A percentile compares a stretch with the other conserved stretches of the same genome.
phyloP scores from a whole-genome alignment of 805 yeast genomes.

The Myxozyma lipomycoides region DNA sequence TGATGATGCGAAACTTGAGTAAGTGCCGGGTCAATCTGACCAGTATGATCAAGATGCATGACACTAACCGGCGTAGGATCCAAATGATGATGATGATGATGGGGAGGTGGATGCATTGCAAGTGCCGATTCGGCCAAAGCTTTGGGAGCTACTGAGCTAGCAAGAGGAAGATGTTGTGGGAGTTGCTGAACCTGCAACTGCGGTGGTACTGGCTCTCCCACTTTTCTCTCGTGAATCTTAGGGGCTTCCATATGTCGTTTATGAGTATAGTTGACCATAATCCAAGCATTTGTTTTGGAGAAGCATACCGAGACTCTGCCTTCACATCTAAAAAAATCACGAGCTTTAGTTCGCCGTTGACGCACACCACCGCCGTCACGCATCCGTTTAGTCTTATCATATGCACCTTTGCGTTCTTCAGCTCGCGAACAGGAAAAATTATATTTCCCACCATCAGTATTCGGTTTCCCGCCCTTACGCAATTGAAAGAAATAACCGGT shows the following conservation, averaged over 20 bases:
- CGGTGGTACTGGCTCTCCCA: background rate
- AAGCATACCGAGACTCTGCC: conserved; percentile 24
- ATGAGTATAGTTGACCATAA: conserved; percentile 23
- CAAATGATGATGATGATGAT: background rate
- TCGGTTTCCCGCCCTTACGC: conserved; percentile 26
- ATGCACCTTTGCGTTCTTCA: conserved; percentile 26
- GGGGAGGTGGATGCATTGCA: background rate
- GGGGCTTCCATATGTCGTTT: conserved; percentile 24
- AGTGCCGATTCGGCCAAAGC: background rate
- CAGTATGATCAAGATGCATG: background rate
- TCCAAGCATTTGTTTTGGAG: conserved; percentile 24
- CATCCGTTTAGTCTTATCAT: conserved; percentile 27
- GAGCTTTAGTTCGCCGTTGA: conserved; percentile 23
- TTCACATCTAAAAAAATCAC: conserved; percentile 25
- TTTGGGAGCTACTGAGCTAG: background rate
- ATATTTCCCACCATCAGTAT: conserved; percentile 28
- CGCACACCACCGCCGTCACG: conserved; percentile 27
- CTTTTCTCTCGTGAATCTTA: conserved; percentile 21
- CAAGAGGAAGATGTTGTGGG: conserved; percentile 1
- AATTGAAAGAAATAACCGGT: conserved; percentile 26
- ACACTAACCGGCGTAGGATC: background rate
- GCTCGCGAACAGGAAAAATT: conserved; percentile 27
- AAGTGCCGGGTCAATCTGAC: background rate
- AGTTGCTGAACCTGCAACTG: background rate
- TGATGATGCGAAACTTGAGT: background rate